phyloP scores from a whole-genome alignment of 306 rosid genomes.

The Vigna radiata region DNA sequence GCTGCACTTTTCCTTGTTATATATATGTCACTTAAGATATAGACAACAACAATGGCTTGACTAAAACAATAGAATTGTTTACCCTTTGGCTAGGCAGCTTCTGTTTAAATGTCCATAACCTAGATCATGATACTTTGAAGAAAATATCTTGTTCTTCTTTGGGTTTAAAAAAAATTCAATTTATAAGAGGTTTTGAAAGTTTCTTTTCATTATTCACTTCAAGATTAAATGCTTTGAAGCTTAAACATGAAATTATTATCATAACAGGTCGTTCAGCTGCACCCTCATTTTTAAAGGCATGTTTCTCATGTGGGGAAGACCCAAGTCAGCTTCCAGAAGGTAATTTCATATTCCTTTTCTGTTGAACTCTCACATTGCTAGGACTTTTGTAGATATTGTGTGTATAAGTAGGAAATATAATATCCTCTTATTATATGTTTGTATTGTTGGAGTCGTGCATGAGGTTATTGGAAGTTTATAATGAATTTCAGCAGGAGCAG shows the following conservation, averaged over 20 bases:
- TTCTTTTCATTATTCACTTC: constrained; percentile 13
- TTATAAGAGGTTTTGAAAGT: not conserved
- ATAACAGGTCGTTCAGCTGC: constrained; percentile 58
- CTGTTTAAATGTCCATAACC: constrained; percentile 29
- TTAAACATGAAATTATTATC: constrained; percentile 42
- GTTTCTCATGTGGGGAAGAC: constrained; percentile 89
- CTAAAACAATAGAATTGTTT: not conserved
- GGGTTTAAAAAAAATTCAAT: not conserved
- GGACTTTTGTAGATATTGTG: constrained; percentile 25
- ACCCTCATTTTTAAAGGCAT: constrained; percentile 68
- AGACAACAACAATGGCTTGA: constrained; percentile 1
- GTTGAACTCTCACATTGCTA: constrained; percentile 36
- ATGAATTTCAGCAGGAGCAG: not conserved
- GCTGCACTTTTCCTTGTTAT: not conserved
- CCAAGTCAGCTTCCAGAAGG: constrained; percentile 77
- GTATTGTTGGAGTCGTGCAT: constrained; percentile 5
- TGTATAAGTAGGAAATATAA: not conserved
- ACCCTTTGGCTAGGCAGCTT: constrained; percentile 27
- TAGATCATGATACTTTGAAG: constrained; percentile 8
- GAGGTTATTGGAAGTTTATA: constrained; percentile 22
- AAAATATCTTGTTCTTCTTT: constrained; percentile 30
- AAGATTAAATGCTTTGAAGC: constrained; percentile 31
- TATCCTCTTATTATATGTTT: constrained; percentile 8
- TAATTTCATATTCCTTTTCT: constrained; percentile 43
- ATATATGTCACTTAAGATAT: constrained; percentile 10